Evolutionary conservation across 2,329 filamentous ascomycete species (phyloP), one percentile per base, ranked within the genome.

Genomic region (Hypomyces rosellus): DNA sequence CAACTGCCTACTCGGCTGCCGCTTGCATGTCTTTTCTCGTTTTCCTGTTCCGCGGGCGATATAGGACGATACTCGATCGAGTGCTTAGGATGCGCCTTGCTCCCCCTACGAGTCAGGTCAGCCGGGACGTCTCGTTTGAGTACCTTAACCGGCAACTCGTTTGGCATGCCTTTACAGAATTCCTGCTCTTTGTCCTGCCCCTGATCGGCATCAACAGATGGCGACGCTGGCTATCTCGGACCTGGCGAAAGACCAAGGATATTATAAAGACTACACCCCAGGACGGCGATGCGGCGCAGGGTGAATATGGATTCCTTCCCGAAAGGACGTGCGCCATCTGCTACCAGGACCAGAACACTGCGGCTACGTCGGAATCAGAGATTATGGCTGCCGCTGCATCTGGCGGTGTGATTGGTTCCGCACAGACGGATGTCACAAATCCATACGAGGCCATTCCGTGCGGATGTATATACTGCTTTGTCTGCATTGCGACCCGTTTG

Each of bases 141-240:
- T 97, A 96, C 63, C 81, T 97, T 45, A 99, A 99, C 67, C 85
- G 93, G 44, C 93, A 99, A 70, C 82, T 99, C 11, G 93, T 99
- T 36, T 99, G 93, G 93, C 93, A 99, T 69, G 93, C 93, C n/a
- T 96, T 99, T 62, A 99, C 93, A 22, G 93, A 99, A 66, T 99
- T 99, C 61, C 75, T 99, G n/a, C 80, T 99, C 33, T 99, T 97
- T 67, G 80, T 97, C 15, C 77, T 99, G n/a, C 93, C 93, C 0
- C 78, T 99, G n/a, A 88, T 99, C 39, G 93, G 93, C 46, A 92
- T 99, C 59, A 86, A 88, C 62, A 82, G 90, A 57, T 99, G 93
- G 93, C 82, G 89, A 51, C 80, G 91, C 57, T 96, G 92, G 86
- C 74, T 96, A n/a, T 77, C 81, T 16, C 81, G 90, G 55, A 83